Evolutionary conservation across 108 stramenopile species (phyloP).

Genomic region (Bacterosira constricta): DNA sequence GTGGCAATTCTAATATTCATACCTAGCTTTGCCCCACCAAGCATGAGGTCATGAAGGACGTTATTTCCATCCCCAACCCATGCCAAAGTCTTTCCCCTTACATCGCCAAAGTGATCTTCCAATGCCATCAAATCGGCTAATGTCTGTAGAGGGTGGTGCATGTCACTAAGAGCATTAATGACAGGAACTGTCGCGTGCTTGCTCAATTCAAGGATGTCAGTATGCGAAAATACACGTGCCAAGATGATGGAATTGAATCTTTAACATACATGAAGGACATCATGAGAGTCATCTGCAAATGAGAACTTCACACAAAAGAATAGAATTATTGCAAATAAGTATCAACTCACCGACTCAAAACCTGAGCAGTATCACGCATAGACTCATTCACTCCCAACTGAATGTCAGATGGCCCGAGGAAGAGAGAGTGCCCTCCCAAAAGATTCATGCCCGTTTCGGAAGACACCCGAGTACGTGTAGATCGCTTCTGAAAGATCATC

Average conservation of each 20-base stretch:
- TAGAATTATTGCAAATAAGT: not conserved
- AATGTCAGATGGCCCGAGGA: slow-evolving; percentile 93
- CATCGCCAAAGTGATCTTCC: slow-evolving; percentile 88
- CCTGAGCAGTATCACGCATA: slow-evolving; percentile 89
- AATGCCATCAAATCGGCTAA: slow-evolving; percentile 96
- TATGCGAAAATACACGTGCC: slow-evolving; percentile 92
- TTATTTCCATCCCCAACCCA: slow-evolving; percentile 99
- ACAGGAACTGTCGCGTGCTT: slow-evolving; percentile 88
- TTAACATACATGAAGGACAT: not conserved
- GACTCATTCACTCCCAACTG: slow-evolving; percentile 97
- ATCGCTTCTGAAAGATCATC: slow-evolving; percentile 98
- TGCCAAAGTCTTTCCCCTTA: slow-evolving; percentile 87
- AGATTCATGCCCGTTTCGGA: slow-evolving; percentile 95
- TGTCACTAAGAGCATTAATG: slow-evolving; percentile 95
- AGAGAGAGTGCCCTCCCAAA: slow-evolving; percentile 94
- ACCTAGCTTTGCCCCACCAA: slow-evolving; percentile 89
- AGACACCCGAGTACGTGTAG: slow-evolving; percentile 95
- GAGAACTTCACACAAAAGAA: not conserved
- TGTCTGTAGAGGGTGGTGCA: slow-evolving; percentile 97
- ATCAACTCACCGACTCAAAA: slow-evolving; percentile 59
- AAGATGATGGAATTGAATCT: slow-evolving; percentile 93
- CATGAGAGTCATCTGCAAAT: not conserved
- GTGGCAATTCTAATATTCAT: slow-evolving; percentile 95
- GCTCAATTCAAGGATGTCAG: slow-evolving; percentile 81
- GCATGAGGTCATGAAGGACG: slow-evolving; percentile 96